Percentiles rank a stretch among this genome's conserved stretches.
Evolutionary conservation across 805 yeast genomes (phyloP).

Genomic region (Naumovozyma castellii): DNA sequence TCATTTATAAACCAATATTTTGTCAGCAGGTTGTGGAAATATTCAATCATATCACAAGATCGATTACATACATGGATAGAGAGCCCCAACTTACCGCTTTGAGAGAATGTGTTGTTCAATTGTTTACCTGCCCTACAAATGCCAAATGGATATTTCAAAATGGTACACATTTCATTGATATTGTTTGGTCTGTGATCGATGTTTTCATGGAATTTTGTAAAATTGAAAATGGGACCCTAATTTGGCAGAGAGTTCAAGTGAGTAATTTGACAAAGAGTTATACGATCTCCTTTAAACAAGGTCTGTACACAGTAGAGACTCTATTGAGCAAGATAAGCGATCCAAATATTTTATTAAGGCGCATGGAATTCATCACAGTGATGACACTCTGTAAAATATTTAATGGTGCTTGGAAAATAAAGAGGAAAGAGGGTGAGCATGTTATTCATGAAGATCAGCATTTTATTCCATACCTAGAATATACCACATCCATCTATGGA

Average conservation of each 20-base stretch:
- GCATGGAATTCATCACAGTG: slow-evolving; percentile 34
- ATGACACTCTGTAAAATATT: slow-evolving; percentile 42
- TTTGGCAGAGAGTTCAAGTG: slow-evolving; percentile 29
- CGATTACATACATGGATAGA: slow-evolving; percentile 56
- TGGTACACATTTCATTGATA: slow-evolving; percentile 30
- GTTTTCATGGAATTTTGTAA: slow-evolving; percentile 37
- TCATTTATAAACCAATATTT: slow-evolving; percentile 38
- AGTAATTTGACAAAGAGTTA: slow-evolving; percentile 30
- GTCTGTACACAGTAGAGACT: slow-evolving; percentile 29
- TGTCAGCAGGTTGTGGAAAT: slow-evolving; percentile 46
- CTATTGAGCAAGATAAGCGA: slow-evolving; percentile 28
- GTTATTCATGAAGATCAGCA: slow-evolving; percentile 48
- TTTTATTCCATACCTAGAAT: slow-evolving; percentile 41
- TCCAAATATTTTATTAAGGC: slow-evolving; percentile 26
- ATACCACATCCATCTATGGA: slow-evolving; percentile 36
- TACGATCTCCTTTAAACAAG: slow-evolving; percentile 29
- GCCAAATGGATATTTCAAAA: slow-evolving; percentile 40
- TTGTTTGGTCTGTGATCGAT: slow-evolving; percentile 39
- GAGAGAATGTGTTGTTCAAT: slow-evolving; percentile 67
- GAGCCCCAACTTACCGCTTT: slow-evolving; percentile 80
- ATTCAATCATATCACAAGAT: slow-evolving; percentile 41
- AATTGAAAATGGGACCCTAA: slow-evolving; percentile 28
- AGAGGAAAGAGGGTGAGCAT: slow-evolving; percentile 58
- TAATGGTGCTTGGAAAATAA: slow-evolving; percentile 49
- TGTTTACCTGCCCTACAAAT: slow-evolving; percentile 82